These are phyloP conservation scores for Saccharomycopsis amapae DNA, from an alignment of 805 yeast species.

Conservation along the genomic window DNA sequence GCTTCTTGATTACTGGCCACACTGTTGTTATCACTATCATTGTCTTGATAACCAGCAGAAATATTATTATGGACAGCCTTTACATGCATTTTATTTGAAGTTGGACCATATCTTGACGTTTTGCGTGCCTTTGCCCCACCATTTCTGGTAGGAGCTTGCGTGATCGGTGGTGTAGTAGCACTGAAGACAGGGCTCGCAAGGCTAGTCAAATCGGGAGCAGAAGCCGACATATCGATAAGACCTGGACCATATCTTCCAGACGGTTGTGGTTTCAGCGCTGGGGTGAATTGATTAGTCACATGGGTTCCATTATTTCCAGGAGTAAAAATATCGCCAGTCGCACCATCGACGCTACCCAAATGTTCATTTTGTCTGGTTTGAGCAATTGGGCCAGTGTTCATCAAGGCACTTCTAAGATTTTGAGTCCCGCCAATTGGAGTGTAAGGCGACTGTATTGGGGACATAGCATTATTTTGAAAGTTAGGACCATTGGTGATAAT, in stretches of 20 bases:
- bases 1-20: too few species aligned
- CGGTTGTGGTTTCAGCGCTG: too few species aligned
- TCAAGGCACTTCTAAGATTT: constrained; percentile 6
- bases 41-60: too few species aligned
- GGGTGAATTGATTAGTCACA: too few species aligned
- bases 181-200: neutral
- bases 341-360: neutral
- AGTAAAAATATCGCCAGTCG: neutral
- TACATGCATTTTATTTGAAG: too few species aligned
- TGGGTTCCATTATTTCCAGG: neutral
- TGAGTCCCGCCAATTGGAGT: constrained; percentile 19
- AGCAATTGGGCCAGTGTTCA: constrained; percentile 1
- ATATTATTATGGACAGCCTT: too few species aligned
- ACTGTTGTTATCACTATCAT: too few species aligned
- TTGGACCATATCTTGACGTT: constrained; percentile 11
- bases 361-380: too few species aligned
- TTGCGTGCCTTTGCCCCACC: neutral
- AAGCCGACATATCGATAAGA: constrained; percentile 1
- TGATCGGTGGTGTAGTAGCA: neutral
- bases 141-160: neutral
- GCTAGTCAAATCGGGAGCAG: constrained; percentile 1
- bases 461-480: neutral
- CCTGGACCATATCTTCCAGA: neutral
- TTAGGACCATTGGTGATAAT: neutral
- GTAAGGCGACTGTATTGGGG: constrained; percentile 13